A percentile compares a stretch with the other conserved stretches of the same genome.
Conservation (phyloP, 768 basidiomycete species). For the Xerocomus potaroensis region DNA sequence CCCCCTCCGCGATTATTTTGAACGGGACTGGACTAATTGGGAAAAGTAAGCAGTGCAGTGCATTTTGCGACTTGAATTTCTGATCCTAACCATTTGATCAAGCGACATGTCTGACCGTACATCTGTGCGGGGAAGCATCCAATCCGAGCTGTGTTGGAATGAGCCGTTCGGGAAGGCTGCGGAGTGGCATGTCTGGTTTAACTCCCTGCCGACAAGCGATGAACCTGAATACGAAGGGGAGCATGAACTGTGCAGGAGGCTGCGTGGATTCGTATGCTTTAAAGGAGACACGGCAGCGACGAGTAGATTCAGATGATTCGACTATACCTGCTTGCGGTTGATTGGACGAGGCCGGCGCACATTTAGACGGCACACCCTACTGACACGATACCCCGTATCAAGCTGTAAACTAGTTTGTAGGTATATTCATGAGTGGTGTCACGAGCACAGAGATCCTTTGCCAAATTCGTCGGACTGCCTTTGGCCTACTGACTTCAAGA, state of each 20-base stretch:
- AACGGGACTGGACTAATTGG: constrained; percentile 66
- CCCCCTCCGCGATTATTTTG: constrained; percentile 56
- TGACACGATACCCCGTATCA: constrained; percentile 23
- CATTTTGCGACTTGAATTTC: not conserved
- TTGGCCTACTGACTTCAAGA: constrained; percentile 4
- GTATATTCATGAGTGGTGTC: constrained; percentile 6
- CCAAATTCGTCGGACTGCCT: constrained; percentile 19
- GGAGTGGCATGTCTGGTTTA: constrained; percentile 52
- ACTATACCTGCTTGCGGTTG: constrained; percentile 13
- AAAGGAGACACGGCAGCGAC: constrained; percentile 30
- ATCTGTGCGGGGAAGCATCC: constrained; percentile 49
- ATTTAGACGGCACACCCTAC: constrained; percentile 16
- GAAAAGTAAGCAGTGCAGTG: constrained; percentile 49
- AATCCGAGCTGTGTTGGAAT: constrained; percentile 46
- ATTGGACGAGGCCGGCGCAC: constrained; percentile 11
- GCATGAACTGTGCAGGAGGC: constrained; percentile 33
- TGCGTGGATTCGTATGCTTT: constrained; percentile 54
- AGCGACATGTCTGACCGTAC: constrained; percentile 79
- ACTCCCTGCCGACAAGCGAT: constrained; percentile 19
- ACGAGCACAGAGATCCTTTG: constrained; percentile 6
- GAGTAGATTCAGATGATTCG: constrained; percentile 7
- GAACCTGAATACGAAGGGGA: constrained; percentile 18
- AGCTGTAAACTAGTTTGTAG: constrained; percentile 26
- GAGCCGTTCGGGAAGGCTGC: constrained; percentile 46
- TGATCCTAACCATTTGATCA: constrained; percentile 9